These are phyloP conservation scores for Aspergillus vadensis DNA, from an alignment of 2,329 filamentous ascomycete species.

Conservation along the genomic window DNA sequence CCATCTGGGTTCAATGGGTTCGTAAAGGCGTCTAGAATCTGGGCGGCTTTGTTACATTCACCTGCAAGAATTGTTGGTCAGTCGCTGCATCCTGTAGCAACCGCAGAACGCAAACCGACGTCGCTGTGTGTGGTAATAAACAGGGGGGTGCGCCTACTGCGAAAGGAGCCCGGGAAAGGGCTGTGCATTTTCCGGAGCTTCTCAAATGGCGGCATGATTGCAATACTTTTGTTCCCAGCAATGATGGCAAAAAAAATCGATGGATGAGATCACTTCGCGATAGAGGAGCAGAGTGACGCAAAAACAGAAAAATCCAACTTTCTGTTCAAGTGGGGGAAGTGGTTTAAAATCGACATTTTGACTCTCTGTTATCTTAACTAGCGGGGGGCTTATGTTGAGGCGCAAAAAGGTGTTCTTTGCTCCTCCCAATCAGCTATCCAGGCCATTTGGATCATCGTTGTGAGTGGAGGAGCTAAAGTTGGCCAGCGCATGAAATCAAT, in stretches of 20 bases:
- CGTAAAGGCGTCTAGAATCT: conserved; percentile 90
- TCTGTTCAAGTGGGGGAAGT: background rate
- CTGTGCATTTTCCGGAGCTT: conserved; percentile 37
- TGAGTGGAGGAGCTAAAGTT: no score
- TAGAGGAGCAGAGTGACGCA: background rate
- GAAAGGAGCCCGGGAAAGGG: conserved; percentile 49
- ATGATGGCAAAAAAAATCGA: background rate
- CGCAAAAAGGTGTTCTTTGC: no score
- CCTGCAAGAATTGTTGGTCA: conserved; percentile 54
- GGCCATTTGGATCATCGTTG: no score
- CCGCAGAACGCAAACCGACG: background rate
- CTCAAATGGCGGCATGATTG: background rate
- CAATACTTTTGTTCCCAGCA: no score
- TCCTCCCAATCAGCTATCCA: no score
- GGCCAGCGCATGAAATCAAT: no score
- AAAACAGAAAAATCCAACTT: background rate
- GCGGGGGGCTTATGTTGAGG: no score
- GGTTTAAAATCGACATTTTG: no score
- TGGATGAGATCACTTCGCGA: background rate
- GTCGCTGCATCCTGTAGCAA: conserved; percentile 22
- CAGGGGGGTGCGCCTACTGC: conserved; percentile 36
- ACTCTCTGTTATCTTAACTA: no score
- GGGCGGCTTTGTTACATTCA: conserved; percentile 93
- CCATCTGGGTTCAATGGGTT: conserved; percentile 88
- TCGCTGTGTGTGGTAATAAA: background rate